Percentiles rank a stretch among this genome's conserved stretches.
Evolutionary conservation across 306 rosid genomes (phyloP).

Genomic region (Cotoneaster glaucophyllus): DNA sequence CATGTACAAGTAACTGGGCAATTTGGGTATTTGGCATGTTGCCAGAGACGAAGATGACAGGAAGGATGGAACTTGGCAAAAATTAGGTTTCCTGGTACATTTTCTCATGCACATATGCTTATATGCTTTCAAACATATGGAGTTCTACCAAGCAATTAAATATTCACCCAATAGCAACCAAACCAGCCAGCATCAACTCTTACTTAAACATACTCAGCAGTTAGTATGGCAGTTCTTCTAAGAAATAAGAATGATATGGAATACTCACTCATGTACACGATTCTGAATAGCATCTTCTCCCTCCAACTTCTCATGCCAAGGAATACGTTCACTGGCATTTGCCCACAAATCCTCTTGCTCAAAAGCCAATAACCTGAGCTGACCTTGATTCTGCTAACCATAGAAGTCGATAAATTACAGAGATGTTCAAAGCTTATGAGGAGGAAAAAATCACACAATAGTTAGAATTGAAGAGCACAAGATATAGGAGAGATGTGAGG

Average conservation of each 20-base stretch:
- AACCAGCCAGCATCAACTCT: not conserved
- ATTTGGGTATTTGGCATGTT: not conserved
- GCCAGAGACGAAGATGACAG: not conserved
- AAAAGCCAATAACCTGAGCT: conserved; percentile 78
- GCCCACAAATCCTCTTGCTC: conserved; percentile 83
- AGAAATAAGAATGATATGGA: conserved; percentile 3
- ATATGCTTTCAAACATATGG: not conserved
- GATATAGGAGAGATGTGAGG: not conserved
- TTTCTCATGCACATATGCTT: not conserved
- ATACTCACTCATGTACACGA: conserved; percentile 86
- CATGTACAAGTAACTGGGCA: not conserved
- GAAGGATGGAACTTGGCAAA: not conserved
- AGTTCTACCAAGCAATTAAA: not conserved
- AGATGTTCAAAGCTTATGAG: conserved; percentile 6
- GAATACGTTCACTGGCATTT: conserved; percentile 78
- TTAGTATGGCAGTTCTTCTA: conserved; percentile 4
- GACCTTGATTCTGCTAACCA: conserved; percentile 65
- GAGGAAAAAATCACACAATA: conserved; percentile 2
- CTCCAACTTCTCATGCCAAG: conserved; percentile 89
- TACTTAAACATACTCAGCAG: not conserved
- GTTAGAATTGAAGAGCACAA: not conserved
- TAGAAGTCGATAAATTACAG: conserved; percentile 21
- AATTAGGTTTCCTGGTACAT: not conserved
- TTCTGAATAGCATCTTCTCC: conserved; percentile 89
- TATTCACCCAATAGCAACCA: not conserved